Evolutionary conservation across 2,329 filamentous ascomycete genomes (phyloP).

Genomic region (Colletotrichum navitas): DNA sequence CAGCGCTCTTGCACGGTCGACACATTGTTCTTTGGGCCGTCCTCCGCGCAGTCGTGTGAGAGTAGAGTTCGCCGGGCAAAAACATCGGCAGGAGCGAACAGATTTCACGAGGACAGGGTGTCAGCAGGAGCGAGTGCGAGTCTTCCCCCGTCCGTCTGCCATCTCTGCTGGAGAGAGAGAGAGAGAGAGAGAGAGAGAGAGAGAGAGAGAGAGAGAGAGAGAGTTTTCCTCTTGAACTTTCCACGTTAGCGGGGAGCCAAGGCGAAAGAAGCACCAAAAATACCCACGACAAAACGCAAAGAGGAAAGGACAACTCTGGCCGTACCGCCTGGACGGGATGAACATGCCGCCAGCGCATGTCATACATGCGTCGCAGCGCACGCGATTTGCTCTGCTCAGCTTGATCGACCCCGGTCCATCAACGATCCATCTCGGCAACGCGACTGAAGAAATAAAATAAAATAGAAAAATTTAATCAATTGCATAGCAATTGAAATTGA

Average conservation of each 20-base stretch:
- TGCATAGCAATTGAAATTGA: too few species aligned
- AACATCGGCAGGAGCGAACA: not conserved
- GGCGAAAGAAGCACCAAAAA: not conserved
- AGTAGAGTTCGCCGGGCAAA: constrained; percentile 2
- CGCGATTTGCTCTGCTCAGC: not conserved
- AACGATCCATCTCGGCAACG: not conserved
- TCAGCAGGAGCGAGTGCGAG: not conserved
- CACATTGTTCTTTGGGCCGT: not conserved
- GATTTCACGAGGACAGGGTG: not conserved
- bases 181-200: too few species aligned
- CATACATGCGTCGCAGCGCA: constrained; percentile 37
- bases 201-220: not conserved
- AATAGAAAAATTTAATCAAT: not conserved
- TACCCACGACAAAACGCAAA: not conserved
- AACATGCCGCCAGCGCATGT: constrained; percentile 35
- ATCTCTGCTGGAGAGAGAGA: too few species aligned
- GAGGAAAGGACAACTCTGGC: not conserved
- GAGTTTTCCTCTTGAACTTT: not conserved
- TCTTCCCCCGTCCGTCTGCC: not conserved
- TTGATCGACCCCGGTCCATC: not conserved
- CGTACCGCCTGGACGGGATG: constrained; percentile 29
- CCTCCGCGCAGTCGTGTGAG: not conserved
- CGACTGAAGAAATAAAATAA: not conserved
- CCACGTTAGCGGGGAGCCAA: not conserved
- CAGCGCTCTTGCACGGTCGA: not conserved